Evolutionary conservation across 371 early-diverging fungal species (phyloP).

Genomic region (Actinomortierella ambigua): DNA sequence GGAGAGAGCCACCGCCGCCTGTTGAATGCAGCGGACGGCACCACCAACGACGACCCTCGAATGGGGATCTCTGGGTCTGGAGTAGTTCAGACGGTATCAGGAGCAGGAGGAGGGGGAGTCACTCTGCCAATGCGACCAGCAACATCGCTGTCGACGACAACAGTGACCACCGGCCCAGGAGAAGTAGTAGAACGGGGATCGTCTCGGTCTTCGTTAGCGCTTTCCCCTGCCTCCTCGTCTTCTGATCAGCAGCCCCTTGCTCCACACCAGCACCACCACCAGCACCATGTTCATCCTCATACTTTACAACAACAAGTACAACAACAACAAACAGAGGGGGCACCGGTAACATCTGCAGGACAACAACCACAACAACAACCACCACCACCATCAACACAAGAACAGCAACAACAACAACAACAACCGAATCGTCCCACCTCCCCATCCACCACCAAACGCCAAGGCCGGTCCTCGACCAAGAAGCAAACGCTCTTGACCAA

Average conservation of each 20-base stretch:
- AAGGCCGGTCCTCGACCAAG: not conserved
- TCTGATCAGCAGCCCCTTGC: slow-evolving; percentile 4
- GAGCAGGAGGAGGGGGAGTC: too few species aligned
- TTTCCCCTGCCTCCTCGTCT: not conserved
- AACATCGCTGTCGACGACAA: too few species aligned
- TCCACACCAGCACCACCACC: not conserved
- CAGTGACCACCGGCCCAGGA: too few species aligned
- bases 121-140: too few species aligned
- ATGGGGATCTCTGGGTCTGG: too few species aligned
- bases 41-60: too few species aligned
- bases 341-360: not conserved
- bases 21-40: too few species aligned
- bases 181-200: too few species aligned
- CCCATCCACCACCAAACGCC: not conserved
- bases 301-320: not conserved
- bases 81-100: too few species aligned
- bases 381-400: too few species aligned
- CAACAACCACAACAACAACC: too few species aligned
- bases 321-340: slow-evolving; percentile 12
- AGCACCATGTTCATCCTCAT: not conserved
- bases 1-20: too few species aligned
- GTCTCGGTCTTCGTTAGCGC: not conserved
- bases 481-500: slow-evolving; percentile 30
- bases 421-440: not conserved
- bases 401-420: slow-evolving; percentile 1